Evolutionary conservation across 2,329 filamentous ascomycete genomes (phyloP).

Genomic region (Cladosporium sp.): DNA sequence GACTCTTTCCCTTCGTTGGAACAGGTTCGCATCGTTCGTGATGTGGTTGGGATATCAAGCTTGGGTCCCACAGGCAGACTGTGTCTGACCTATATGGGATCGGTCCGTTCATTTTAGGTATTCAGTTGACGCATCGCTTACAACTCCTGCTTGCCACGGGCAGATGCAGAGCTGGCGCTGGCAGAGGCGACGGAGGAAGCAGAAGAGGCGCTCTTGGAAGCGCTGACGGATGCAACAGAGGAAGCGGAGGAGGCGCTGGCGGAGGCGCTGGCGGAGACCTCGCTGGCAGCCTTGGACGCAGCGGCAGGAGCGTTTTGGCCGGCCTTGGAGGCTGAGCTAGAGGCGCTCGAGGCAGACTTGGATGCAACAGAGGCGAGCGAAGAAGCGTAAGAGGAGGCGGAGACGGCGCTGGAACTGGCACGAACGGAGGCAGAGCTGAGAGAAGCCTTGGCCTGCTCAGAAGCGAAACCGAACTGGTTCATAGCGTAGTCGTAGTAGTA

Average conservation of each 20-base stretch:
- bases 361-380: constrained; percentile 17
- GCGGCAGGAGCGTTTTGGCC: constrained; percentile 16
- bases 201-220: constrained; percentile 17
- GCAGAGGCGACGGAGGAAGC: constrained; percentile 31
- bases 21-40: background rate
- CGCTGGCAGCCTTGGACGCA: constrained; percentile 13
- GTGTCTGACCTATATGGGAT: background rate
- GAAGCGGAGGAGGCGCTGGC: constrained; percentile 31
- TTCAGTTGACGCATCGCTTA: constrained; percentile 28
- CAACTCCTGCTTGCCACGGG: constrained; percentile 43
- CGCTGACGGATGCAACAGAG: constrained; percentile 30
- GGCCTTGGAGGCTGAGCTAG: constrained; percentile 24
- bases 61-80: background rate
- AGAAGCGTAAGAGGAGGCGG: constrained; percentile 26
- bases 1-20: background rate
- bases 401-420: constrained; percentile 19
- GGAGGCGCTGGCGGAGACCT: constrained; percentile 25
- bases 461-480: constrained; percentile 43
- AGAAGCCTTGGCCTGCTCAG: constrained; percentile 33
- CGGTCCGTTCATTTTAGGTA: background rate
- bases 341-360: constrained; percentile 29
- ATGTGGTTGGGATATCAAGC: background rate
- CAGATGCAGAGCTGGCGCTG: constrained; percentile 26
- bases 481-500: constrained; percentile 41
- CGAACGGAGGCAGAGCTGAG: constrained; percentile 31